Percentiles rank a stretch among this genome's conserved stretches.
These are phyloP conservation scores for Alternaria brassicae DNA, from an alignment of 2,329 filamentous ascomycete species.

Conservation along the genomic window DNA sequence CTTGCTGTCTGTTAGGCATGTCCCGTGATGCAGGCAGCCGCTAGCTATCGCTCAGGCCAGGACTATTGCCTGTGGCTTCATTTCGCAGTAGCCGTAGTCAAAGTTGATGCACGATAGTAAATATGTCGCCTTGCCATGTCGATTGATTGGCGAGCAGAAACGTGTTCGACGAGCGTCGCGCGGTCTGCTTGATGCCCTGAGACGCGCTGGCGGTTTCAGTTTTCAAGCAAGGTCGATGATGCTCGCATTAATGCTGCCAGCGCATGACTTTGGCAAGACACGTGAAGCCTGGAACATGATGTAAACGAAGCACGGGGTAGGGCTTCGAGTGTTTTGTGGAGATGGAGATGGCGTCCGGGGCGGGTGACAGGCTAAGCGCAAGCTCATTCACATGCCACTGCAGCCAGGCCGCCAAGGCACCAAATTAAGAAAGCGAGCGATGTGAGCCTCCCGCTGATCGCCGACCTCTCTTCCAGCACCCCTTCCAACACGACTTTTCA, in stretches of 20 bases:
- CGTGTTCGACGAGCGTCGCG: background rate
- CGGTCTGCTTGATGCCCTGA: background rate
- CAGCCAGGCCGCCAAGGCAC: slow-evolving; percentile 26
- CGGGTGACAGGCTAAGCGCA: slow-evolving; percentile 22
- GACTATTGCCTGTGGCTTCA: slow-evolving; percentile 4
- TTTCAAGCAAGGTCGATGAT: background rate
- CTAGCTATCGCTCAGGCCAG: background rate
- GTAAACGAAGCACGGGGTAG: slow-evolving; percentile 13
- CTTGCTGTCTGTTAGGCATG: background rate
- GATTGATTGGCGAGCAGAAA: background rate
- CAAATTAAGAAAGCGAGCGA: slow-evolving; percentile 28
- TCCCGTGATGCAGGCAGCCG: background rate
- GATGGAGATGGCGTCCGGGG: slow-evolving; percentile 18
- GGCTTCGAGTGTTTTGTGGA: slow-evolving; percentile 14
- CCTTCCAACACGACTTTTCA: slow-evolving; percentile 27
- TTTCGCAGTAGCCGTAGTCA: background rate
- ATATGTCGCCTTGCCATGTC: background rate
- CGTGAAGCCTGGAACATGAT: slow-evolving; percentile 1
- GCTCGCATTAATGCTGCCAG: background rate
- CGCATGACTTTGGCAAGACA: background rate
- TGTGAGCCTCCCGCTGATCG: slow-evolving; percentile 28
- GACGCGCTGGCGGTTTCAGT: background rate
- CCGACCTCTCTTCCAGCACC: slow-evolving; percentile 24
- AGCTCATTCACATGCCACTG: slow-evolving; percentile 35
- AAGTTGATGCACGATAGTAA: slow-evolving; percentile 11